Evolutionary conservation across 2,329 filamentous ascomycete genomes (phyloP).

Genomic region (Setomelanomma holmii): DNA sequence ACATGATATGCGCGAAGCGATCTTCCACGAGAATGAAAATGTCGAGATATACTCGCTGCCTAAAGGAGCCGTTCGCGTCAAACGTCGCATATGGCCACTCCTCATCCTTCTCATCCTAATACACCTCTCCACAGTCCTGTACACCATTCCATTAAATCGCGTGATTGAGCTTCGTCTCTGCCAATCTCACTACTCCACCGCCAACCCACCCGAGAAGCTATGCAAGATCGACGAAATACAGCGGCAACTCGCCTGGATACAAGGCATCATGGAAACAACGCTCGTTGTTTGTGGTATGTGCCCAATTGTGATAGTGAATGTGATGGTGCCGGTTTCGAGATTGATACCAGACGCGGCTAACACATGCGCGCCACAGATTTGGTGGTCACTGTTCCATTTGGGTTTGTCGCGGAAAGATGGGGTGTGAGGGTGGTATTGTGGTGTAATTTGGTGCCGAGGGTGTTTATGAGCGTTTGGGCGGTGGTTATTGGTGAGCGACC

Average conservation of each 20-base stretch:
- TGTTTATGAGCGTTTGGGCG: constrained; percentile 40
- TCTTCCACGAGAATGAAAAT: too few species aligned
- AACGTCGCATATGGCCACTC: constrained; percentile 33
- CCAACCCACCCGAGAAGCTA: constrained; percentile 53
- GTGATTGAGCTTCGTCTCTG: constrained; percentile 52
- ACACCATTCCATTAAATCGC: constrained; percentile 47
- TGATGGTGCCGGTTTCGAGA: constrained; percentile 1
- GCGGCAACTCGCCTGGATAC: constrained; percentile 59
- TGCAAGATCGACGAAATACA: constrained; percentile 64
- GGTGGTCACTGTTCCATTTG: constrained; percentile 45
- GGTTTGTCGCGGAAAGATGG: constrained; percentile 41
- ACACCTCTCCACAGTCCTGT: constrained; percentile 42
- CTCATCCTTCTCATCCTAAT: constrained; percentile 42
- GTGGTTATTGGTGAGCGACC: constrained; percentile 37
- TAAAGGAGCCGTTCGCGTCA: too few species aligned
- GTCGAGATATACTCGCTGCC: too few species aligned
- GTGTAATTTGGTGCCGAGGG: constrained; percentile 42
- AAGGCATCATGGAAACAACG: constrained; percentile 54
- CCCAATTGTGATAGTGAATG: constrained; percentile 1
- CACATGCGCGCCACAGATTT: constrained; percentile 29
- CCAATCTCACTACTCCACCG: constrained; percentile 52
- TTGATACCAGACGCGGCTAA: constrained; percentile 10
- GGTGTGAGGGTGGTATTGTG: constrained; percentile 39
- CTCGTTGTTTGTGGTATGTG: constrained; percentile 45
- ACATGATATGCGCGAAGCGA: too few species aligned